Evolutionary conservation across 208 protist genomes (phyloP).

Genomic region (Trypanosoma lewisi): DNA sequence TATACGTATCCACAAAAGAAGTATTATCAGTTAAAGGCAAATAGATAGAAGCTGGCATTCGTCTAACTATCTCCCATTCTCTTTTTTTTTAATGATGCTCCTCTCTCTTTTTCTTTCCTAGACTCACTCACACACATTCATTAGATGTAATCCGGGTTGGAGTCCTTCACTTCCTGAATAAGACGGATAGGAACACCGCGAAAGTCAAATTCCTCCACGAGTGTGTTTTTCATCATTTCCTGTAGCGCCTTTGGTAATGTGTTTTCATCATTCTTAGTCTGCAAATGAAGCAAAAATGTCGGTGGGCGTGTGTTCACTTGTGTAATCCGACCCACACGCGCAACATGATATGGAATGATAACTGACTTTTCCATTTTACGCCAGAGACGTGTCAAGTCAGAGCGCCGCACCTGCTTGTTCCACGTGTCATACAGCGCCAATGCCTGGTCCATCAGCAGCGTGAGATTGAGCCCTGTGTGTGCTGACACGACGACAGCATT

Average conservation of each 20-base stretch:
- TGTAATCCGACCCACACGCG: constrained; percentile 77
- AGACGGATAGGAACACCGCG: constrained; percentile 85
- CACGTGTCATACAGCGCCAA: constrained; percentile 86
- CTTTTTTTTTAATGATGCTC: too few relatives aligned
- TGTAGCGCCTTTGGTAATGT: constrained; percentile 70
- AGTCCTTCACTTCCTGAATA: constrained; percentile 88
- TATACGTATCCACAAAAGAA: constrained; percentile 1
- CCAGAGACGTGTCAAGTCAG: constrained; percentile 87
- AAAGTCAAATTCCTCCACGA: constrained; percentile 91
- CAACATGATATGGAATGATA: constrained; percentile 87
- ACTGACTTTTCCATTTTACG: constrained; percentile 90
- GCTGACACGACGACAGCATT: constrained; percentile 89
- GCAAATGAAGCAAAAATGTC: constrained; percentile 84
- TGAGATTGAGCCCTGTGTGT: constrained; percentile 85
- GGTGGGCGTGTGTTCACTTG: constrained; percentile 88
- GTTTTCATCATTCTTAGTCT: constrained; percentile 87
- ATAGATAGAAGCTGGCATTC: too few relatives aligned
- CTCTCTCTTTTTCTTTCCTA: too few relatives aligned
- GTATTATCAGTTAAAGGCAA: not conserved
- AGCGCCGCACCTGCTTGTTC: constrained; percentile 85
- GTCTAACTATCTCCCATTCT: too few relatives aligned
- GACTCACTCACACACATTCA: constrained; percentile 5
- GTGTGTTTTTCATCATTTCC: constrained; percentile 91
- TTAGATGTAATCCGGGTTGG: constrained; percentile 89
- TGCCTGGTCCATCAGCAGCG: constrained; percentile 83